Conservation (phyloP, 345 rosid species). For the Salix viminalis region DNA sequence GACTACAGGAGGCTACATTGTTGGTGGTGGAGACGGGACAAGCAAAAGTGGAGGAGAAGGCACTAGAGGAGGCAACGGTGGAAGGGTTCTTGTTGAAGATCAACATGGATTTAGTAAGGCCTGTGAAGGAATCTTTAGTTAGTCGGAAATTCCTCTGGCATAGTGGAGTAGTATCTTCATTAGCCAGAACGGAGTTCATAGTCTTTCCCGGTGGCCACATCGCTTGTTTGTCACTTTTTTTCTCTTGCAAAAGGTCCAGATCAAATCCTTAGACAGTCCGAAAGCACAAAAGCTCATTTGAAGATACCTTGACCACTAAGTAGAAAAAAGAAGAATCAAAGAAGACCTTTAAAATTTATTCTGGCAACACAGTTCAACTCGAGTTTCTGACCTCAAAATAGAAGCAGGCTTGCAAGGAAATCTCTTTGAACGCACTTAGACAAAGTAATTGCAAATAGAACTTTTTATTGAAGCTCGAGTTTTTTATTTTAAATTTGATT, state of each 20-base stretch:
- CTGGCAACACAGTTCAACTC: background rate
- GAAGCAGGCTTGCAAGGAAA: background rate
- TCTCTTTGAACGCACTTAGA: background rate
- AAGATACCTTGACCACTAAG: background rate
- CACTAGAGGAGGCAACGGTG: no score
- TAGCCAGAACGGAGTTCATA: no score
- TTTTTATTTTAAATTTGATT: no score
- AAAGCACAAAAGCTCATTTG: background rate
- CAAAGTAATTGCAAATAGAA: background rate
- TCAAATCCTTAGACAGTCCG: background rate
- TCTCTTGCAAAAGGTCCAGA: no score
- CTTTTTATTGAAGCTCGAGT: background rate
- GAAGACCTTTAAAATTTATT: background rate
- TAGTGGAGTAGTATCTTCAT: no score
- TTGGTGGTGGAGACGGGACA: no score
- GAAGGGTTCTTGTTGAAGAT: constrained; percentile 16
- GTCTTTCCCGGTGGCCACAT: no score
- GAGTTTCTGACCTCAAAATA: background rate
- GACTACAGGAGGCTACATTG: no score
- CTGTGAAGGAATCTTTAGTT: no score
- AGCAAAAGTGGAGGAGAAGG: no score
- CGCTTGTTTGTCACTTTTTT: no score
- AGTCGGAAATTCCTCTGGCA: no score
- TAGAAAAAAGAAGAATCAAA: background rate
- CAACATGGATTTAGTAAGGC: constrained; percentile 23